Base-by-base conservation (phyloP, 306 rosid species). In the Herpetospermum pedunculosum region DNA sequence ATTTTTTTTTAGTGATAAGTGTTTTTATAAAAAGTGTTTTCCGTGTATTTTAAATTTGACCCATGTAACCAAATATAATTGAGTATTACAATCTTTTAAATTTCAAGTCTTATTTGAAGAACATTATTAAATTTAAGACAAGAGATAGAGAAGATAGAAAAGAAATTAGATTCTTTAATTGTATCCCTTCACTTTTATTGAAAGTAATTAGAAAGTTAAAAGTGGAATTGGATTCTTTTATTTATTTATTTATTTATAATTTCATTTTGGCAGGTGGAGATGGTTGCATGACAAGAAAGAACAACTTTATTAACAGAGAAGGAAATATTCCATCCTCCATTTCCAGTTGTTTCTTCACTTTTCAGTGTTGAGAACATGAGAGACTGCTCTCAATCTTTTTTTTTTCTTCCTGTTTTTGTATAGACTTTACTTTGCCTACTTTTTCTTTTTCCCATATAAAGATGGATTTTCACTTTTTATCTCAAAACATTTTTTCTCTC, bases 261-360 rank as follows among this genome's bases (percentile, higher is more conserved):
- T 68, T 21, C 55, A 69, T 1, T 68, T 14, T 38, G 74, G 76
- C 82, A 93, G 98, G 94, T 93, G 98, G 98, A 93, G 96, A 81
- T 90, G 97, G 96, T 85, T 80, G 87, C 90, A 89, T 76, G 86
- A 88, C 75, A 89, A 85, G 77, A 90, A 57, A 81, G 96, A 90
- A 48, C 90, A 83, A 70, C 96, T 93, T 87, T 90, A 89, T 80
- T 90, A 90, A 85, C 23, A 19, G 77, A 75, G 75, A 73, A 77
- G 74, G 74, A 77, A 53, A 70, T 18, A 43, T 70, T 57, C 69
- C 21, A 50, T 78, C 54, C 65, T 62, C 64, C 59, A 40, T 74
- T 62, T 75, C 60, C 72, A 37, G 34, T 76, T 40, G 30, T 40
- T 79, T 23, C 18, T n/a, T 38, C 50, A 65, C 72, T 77, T 85